These are phyloP conservation scores for Biscogniauxia sp. DNA, from an alignment of 2,329 filamentous ascomycete genomes.

Conservation along the genomic window DNA sequence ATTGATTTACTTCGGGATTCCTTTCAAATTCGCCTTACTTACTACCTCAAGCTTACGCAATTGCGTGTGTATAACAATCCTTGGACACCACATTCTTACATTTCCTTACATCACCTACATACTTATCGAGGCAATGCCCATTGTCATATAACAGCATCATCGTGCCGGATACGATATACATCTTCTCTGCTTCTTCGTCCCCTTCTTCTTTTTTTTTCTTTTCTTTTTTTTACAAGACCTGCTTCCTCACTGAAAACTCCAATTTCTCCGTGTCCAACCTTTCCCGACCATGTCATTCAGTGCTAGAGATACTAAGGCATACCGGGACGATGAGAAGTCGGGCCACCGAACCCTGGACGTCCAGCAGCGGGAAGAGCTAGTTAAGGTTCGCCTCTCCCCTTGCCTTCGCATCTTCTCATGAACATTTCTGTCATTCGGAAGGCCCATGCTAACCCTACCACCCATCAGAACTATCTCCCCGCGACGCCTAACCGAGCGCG, in stretches of 20 bases:
- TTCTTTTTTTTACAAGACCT: not conserved
- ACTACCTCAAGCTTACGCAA: not conserved
- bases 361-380: slow-evolving; percentile 43
- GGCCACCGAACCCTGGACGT: slow-evolving; percentile 41
- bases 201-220: not conserved
- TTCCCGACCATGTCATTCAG: slow-evolving; percentile 35
- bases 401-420: not conserved
- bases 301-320: slow-evolving; percentile 39
- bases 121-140: slow-evolving; percentile 3
- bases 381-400: slow-evolving; percentile 37
- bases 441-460: slow-evolving; percentile 6
- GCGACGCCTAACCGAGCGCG: slow-evolving; percentile 24
- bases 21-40: not conserved
- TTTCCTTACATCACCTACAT: not conserved
- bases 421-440: not conserved
- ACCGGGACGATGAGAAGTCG: slow-evolving; percentile 44
- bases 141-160: slow-evolving; percentile 5
- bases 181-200: slow-evolving; percentile 4
- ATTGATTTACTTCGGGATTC: not conserved
- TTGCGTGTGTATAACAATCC: not conserved
- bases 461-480: slow-evolving; percentile 29
- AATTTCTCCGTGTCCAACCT: slow-evolving; percentile 1
- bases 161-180: not conserved
- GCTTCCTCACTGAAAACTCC: not conserved
- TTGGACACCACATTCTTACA: not conserved